These are phyloP conservation scores for Cystobasidium onofrii DNA, from an alignment of 768 basidiomycete genomes.

Conservation along the genomic window DNA sequence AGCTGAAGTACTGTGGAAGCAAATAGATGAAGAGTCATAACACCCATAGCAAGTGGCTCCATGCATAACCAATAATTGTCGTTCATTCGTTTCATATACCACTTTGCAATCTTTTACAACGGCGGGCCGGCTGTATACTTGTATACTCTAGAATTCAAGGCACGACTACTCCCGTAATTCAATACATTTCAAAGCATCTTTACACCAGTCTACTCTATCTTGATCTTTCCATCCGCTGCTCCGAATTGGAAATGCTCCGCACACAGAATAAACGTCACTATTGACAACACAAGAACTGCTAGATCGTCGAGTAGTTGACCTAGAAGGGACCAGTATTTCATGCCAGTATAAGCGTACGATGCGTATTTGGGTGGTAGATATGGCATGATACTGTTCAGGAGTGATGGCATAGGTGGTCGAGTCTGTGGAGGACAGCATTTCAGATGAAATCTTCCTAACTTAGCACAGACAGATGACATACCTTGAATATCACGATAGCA, in stretches of 20 bases:
- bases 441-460: not conserved
- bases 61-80: not conserved
- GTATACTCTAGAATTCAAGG: no score
- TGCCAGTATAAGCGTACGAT: slow-evolving; percentile 34
- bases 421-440: slow-evolving; percentile 28
- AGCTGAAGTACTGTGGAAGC: slow-evolving; percentile 24
- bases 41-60: slow-evolving; percentile 59
- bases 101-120: no score
- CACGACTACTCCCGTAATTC: not conserved
- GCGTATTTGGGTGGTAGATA: slow-evolving; percentile 39
- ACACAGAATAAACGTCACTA: slow-evolving; percentile 33
- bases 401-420: slow-evolving; percentile 34
- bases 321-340: slow-evolving; percentile 38
- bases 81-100: not conserved
- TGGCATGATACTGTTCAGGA: slow-evolving; percentile 38
- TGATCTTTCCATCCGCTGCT: not conserved
- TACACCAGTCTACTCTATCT: slow-evolving; percentile 21
- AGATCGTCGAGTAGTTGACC: slow-evolving; percentile 41
- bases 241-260: slow-evolving; percentile 13
- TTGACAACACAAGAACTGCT: slow-evolving; percentile 39
- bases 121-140: no score
- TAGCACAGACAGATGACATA: no score
- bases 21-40: slow-evolving; percentile 60
- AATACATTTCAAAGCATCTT: no score
- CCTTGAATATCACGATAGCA: slow-evolving; percentile 38